Conservation (phyloP, 2,329 filamentous ascomycete genomes). For the Xylariaceae sp. region DNA sequence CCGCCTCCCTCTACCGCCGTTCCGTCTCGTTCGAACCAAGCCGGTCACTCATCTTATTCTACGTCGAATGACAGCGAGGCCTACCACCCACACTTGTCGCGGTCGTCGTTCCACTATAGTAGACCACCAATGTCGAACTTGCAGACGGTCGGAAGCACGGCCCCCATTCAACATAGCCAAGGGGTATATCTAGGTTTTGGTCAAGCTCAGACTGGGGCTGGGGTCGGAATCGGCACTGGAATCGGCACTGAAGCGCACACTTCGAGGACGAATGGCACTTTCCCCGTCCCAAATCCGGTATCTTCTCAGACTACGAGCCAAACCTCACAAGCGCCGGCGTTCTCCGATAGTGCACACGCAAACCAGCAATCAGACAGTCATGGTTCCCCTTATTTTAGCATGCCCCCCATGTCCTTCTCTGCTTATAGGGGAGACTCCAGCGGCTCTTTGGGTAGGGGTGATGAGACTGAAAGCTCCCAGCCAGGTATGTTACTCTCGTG, state of each 20-base stretch:
- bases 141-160: conserved; percentile 27
- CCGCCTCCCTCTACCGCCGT: conserved; percentile 11
- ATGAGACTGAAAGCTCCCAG: conserved; percentile 10
- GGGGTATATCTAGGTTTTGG: conserved; percentile 15
- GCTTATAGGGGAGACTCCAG: conserved; percentile 6
- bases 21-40: conserved; percentile 11
- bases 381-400: conserved; percentile 13
- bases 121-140: conserved; percentile 21
- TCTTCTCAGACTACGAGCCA: conserved; percentile 5
- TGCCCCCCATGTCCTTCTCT: conserved; percentile 11
- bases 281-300: conserved; percentile 17
- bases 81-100: conserved; percentile 10
- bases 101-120: conserved; percentile 6
- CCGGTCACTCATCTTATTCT: conserved; percentile 12
- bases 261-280: conserved; percentile 7
- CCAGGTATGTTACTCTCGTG: conserved; percentile 13
- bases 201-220: conserved; percentile 8
- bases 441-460: background rate
- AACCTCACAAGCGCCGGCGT: conserved; percentile 11
- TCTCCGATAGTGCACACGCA: conserved; percentile 9
- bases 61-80: conserved; percentile 2
- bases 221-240: conserved; percentile 11
- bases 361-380: conserved; percentile 11
- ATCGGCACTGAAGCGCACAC: conserved; percentile 3
- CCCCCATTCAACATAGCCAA: conserved; percentile 28